Evolutionary conservation across 768 basidiomycete species (phyloP), one percentile per base, ranked within the genome.

Genomic region (Phaeotremella fagi): DNA sequence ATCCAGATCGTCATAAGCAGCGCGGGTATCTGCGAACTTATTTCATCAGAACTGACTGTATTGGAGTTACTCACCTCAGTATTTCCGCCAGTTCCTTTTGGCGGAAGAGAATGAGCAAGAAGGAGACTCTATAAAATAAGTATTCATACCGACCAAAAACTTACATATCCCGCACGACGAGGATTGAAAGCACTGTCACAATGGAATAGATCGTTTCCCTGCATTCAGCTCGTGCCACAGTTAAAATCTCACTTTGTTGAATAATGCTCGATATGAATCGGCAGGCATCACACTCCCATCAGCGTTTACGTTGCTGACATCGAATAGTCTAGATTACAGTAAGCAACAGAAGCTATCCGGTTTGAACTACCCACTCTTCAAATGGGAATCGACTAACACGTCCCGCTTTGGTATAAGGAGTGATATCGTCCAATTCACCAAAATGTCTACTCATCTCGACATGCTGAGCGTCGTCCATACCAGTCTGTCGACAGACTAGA

Each of bases 401-500:
- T 5, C 57, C 57, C 26, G 47, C 35, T 29, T 50, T 29, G 43
- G 31, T 49, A 26, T 55, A 58, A 9, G 57, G 57, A 16, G 51
- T 43, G 16, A 58, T 50, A 22, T 58, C 57, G 45, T 58, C 57
- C 14, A 58, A 27, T 33, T 58, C 57, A 3, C 57, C 57, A 46
- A 58, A 58, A 27, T 52, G 11, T 18, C 45, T n/a, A 28, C 51
- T 52, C 57, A 58, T 58, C 26, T 48, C 57, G n/a, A 58, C 57
- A 50, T 58, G 57, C 20, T 48, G 37, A 18, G 45, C 46, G 23
- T 58, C 57, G 43, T 53, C 24, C n/a, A 58, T 36, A 2, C 57
- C 57, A n/a, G 57, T 58, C 15, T 50, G 44, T 5, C 57, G 51
- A 35, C 48, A 53, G 4, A 58, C 52, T 7, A 58, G 46, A 6